Evolutionary conservation across 139 green algal species (phyloP), one percentile per base, ranked within the genome.

Genomic region (Zygnema cylindricum): DNA sequence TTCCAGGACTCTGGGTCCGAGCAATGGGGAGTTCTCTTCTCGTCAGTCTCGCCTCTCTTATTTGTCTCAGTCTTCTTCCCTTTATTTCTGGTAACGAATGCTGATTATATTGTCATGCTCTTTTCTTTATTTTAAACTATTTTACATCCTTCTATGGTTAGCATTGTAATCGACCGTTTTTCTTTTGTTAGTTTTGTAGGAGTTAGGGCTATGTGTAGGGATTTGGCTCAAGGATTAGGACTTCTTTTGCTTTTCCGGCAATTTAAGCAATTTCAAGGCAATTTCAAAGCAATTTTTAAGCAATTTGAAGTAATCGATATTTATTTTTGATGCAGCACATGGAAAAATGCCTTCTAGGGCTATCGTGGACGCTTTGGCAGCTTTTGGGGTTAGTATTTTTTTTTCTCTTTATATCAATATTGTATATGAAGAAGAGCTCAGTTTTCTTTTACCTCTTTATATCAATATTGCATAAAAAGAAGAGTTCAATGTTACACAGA

Each of bases 11-110:
- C n/a, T 87, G 63, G 82, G 69, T 87, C 69, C 57, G 63, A 7
- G 82, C 82, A 21, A 87, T 87, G 82, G 82, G 22, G 82, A 87
- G 63, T 21, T 87, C 82, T 35, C 82, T 87, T 21, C 22, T 84
- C 71, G 82, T 87, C 16, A 71, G 39, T 11, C n/a, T 87, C n/a
- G 82, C 63, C 16, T 87, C 82, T 22, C 82, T 87, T 23, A 23
- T 87, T 21, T 87, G 82, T 40, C 82, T 87, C 57, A 16, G 69
- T 11, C 57, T 87, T 21, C 25, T 87, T 57, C 82, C 82, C n/a
- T 87, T 87, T 22, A 87, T 87, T 21, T 38, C 69, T 40, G 3
- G 63, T 87, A 40, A 16, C n/a, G n/a, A n/a, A n/a, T n/a, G n/a
- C 22, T 87, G 63, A 57, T 22, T 21, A 35, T 81, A 21, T 40